These are phyloP conservation scores for Adansonia digitata DNA, from an alignment of 345 rosid genomes.

Conservation along the genomic window DNA sequence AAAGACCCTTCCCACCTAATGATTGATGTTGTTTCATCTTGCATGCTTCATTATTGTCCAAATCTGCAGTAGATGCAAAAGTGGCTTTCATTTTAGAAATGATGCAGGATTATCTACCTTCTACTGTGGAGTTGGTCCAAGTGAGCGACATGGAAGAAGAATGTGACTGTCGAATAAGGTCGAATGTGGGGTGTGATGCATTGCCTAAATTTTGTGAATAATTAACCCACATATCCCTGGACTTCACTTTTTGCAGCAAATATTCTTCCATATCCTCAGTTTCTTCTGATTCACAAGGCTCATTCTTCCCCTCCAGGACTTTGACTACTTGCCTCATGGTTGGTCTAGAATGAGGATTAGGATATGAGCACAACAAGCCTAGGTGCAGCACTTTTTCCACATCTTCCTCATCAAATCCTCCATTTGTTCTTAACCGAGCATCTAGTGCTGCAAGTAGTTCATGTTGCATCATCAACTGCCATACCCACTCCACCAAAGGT, in stretches of 20 bases:
- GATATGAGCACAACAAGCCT: constrained; percentile 62
- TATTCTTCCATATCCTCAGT: constrained; percentile 48
- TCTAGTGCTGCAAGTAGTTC: constrained; percentile 41
- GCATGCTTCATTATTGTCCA: neutral
- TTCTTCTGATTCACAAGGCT: constrained; percentile 39
- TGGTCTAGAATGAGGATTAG: constrained; percentile 46
- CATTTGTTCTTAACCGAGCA: constrained; percentile 30
- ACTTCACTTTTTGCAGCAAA: constrained; percentile 34
- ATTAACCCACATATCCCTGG: constrained; percentile 26
- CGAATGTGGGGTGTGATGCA: constrained; percentile 45
- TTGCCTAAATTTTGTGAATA: constrained; percentile 22
- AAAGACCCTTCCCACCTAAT: neutral
- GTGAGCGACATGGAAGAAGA: constrained; percentile 37
- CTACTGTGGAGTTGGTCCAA: constrained; percentile 32
- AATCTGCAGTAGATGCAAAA: neutral
- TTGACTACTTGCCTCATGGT: constrained; percentile 76
- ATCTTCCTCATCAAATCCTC: constrained; percentile 36
- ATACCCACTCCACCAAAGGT: constrained; percentile 35
- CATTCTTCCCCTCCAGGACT: constrained; percentile 46
- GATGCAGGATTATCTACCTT: constrained; percentile 35
- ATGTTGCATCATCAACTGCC: constrained; percentile 37
- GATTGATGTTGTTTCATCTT: neutral
- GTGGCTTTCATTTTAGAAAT: neutral
- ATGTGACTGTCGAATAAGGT: constrained; percentile 27
- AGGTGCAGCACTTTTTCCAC: constrained; percentile 45